Conservation (phyloP, 2,329 filamentous ascomycete species). For the Fusarium papillatum region DNA sequence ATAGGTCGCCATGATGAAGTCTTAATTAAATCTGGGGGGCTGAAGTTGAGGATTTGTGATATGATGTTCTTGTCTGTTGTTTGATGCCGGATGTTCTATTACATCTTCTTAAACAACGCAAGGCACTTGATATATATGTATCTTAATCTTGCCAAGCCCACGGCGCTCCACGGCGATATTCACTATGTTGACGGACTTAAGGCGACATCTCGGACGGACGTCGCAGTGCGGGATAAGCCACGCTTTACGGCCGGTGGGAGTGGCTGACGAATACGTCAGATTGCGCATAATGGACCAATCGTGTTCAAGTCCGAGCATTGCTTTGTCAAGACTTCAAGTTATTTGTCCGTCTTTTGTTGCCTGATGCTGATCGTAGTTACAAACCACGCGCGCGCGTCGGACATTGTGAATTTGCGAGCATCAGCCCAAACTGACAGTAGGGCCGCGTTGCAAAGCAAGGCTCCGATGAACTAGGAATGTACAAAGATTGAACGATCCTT, state of each 20-base stretch:
- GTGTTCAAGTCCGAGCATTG: background rate
- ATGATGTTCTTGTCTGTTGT: background rate
- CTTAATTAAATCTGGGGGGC: background rate
- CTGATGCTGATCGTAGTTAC: background rate
- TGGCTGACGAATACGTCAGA: background rate
- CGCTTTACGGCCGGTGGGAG: background rate
- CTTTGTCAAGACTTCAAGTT: background rate
- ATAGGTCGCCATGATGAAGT: constrained; percentile 45
- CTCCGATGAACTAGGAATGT: background rate
- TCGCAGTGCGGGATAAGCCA: background rate
- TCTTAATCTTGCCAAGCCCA: background rate
- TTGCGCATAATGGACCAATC: background rate
- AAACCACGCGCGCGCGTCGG: background rate
- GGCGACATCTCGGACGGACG: background rate
- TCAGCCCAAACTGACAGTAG: background rate
- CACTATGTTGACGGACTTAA: background rate
- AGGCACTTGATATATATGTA: background rate
- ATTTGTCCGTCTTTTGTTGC: background rate
- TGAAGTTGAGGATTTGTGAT: background rate
- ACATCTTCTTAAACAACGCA: background rate
- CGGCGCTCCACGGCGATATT: background rate
- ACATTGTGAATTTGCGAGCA: background rate
- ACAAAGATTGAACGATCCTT: background rate
- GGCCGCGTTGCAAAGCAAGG: background rate
- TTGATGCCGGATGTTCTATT: background rate